Evolutionary conservation across 306 rosid species (phyloP).

Genomic region (Cicer cuneatum): DNA sequence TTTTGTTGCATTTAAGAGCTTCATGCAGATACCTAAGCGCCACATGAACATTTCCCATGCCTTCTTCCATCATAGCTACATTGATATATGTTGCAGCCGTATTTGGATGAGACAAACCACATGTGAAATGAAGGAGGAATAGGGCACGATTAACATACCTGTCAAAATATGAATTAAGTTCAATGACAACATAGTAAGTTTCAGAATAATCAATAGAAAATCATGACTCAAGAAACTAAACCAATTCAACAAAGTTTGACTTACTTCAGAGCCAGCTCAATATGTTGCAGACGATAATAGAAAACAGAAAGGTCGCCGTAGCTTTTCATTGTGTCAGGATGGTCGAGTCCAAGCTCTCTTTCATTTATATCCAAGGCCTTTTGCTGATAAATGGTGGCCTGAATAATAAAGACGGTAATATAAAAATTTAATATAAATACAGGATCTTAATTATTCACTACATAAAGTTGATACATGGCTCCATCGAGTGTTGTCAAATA

Average conservation of each 20-base stretch:
- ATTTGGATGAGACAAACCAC: slow-evolving; percentile 96
- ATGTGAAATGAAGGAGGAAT: slow-evolving; percentile 93
- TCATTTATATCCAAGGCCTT: slow-evolving; percentile 94
- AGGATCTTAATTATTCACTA: not conserved
- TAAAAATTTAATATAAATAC: not conserved
- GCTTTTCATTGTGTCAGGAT: slow-evolving; percentile 99
- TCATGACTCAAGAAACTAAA: slow-evolving; percentile 35
- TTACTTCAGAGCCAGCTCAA: slow-evolving; percentile 95
- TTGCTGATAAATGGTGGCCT: slow-evolving; percentile 98
- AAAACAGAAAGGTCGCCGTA: slow-evolving; percentile 98
- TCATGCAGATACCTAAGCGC: slow-evolving; percentile 97
- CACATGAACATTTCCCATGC: slow-evolving; percentile 93
- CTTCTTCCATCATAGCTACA: slow-evolving; percentile 99
- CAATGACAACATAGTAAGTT: slow-evolving; percentile 41
- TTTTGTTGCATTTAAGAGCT: slow-evolving; percentile 97
- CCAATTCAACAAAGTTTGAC: slow-evolving; percentile 43
- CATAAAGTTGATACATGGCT: not conserved
- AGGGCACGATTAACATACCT: slow-evolving; percentile 97
- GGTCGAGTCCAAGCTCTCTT: slow-evolving; percentile 97
- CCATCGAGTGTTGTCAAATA: not conserved
- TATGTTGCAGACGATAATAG: slow-evolving; percentile 92
- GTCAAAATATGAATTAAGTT: slow-evolving; percentile 37
- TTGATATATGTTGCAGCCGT: slow-evolving; percentile 98
- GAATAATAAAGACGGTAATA: slow-evolving; percentile 33
- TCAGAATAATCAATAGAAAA: slow-evolving; percentile 37